Conservation (phyloP, 768 basidiomycete genomes). For the Pleurotus tuber-regium region DNA sequence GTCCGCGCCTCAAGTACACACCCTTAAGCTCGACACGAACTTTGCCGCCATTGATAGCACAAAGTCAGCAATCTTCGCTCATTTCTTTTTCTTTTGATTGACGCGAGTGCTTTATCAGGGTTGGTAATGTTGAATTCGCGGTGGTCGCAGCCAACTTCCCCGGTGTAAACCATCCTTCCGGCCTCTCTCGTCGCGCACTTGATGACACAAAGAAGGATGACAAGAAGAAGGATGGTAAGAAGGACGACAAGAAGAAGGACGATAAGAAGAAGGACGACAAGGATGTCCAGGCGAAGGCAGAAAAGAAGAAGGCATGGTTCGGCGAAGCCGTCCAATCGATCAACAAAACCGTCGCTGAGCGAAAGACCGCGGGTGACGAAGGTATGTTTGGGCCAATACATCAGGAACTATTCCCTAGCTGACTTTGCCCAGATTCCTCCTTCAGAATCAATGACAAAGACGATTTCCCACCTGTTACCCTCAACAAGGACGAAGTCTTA, state of each 20-base stretch:
- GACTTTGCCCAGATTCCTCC: no score
- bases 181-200: neutral
- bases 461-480: neutral
- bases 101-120: neutral
- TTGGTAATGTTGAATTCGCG: conserved; percentile 1
- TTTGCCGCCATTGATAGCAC: conserved; percentile 25
- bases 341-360: conserved; percentile 4
- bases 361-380: neutral
- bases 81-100: neutral
- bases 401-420: no score
- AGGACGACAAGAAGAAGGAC: neutral
- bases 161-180: neutral
- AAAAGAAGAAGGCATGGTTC: conserved; percentile 5
- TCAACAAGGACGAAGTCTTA: conserved; percentile 6
- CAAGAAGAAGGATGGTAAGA: neutral
- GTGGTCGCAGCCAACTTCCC: neutral
- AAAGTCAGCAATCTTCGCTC: conserved; percentile 9
- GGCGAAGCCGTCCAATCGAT: neutral
- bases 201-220: conserved; percentile 3
- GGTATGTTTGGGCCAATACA: no score
- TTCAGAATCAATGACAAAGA: conserved; percentile 10
- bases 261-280: neutral
- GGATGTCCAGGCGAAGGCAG: neutral
- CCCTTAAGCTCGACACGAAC: conserved; percentile 31
- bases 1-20: conserved; percentile 26